Conservation (phyloP, 2,329 filamentous ascomycete genomes). For the Macroventuria anomochaeta region DNA sequence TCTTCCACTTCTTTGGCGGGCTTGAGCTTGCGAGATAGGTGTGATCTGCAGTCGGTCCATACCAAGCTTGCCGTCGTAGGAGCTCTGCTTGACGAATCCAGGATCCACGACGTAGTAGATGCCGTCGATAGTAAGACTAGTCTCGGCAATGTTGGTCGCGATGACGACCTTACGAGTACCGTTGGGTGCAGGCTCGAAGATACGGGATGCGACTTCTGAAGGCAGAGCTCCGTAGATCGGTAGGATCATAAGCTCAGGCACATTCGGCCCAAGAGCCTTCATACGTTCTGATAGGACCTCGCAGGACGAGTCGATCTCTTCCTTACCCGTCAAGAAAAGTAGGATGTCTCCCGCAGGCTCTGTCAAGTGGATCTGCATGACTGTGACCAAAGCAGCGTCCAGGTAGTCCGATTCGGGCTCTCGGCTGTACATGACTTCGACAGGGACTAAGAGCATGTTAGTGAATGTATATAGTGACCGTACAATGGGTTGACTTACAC, state of each 20-base stretch:
- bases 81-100: constrained; percentile 97
- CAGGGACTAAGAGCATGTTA: constrained; percentile 62
- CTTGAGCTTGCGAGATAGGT: constrained; percentile 95
- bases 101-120: constrained; percentile 98
- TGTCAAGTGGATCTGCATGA: constrained; percentile 97
- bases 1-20: constrained; percentile 90
- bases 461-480: neutral
- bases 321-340: constrained; percentile 95
- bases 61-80: constrained; percentile 93
- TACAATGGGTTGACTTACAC: constrained; percentile 48
- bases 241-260: constrained; percentile 89
- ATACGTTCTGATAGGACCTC: constrained; percentile 94
- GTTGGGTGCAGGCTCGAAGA: constrained; percentile 90
- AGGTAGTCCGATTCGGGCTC: constrained; percentile 97
- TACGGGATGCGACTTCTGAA: constrained; percentile 89
- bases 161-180: constrained; percentile 94
- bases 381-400: constrained; percentile 90
- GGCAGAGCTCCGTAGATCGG: constrained; percentile 96
- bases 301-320: constrained; percentile 95
- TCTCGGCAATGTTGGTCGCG: constrained; percentile 97
- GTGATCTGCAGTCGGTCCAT: constrained; percentile 98
- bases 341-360: constrained; percentile 93
- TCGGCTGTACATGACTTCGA: constrained; percentile 92
- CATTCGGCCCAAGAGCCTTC: constrained; percentile 89
- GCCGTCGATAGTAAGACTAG: constrained; percentile 95